Evolutionary conservation across 2,329 filamentous ascomycete species (phyloP).

Genomic region (Paecilomyces variotii): DNA sequence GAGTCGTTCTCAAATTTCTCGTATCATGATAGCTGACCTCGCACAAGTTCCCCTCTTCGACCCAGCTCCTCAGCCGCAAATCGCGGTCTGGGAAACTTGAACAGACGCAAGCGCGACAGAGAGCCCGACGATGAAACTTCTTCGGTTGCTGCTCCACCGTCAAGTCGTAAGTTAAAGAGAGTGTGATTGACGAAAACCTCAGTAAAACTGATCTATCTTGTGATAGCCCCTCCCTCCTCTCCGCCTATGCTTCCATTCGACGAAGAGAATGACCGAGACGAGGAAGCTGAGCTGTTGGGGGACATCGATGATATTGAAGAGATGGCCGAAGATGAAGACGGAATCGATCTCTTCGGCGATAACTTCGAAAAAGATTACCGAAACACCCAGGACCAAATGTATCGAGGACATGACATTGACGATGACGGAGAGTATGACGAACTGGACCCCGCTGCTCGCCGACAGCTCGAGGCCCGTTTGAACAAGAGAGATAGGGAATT

Average conservation of each 20-base stretch:
- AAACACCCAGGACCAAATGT: constrained; percentile 39
- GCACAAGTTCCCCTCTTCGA: constrained; percentile 67
- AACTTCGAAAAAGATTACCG: constrained; percentile 58
- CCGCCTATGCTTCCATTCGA: constrained; percentile 49
- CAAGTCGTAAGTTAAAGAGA: constrained; percentile 47
- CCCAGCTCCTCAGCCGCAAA: constrained; percentile 77
- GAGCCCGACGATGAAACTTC: constrained; percentile 57
- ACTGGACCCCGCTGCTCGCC: constrained; percentile 49
- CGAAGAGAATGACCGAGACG: constrained; percentile 40
- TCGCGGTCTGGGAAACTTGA: constrained; percentile 52
- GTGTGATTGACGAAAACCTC: neutral
- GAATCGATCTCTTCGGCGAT: constrained; percentile 61
- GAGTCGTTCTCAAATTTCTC: neutral
- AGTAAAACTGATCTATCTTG: constrained; percentile 9
- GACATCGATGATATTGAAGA: constrained; percentile 63
- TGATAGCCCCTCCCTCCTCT: constrained; percentile 47
- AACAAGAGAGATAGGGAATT: constrained; percentile 56
- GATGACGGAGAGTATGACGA: constrained; percentile 59
- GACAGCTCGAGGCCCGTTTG: constrained; percentile 54
- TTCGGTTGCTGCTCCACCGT: constrained; percentile 52
- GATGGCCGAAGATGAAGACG: constrained; percentile 61
- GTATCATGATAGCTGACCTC: neutral
- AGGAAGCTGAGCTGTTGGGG: constrained; percentile 51
- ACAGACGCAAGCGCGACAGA: constrained; percentile 55
- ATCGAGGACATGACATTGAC: constrained; percentile 54